Conservation (phyloP, 345 rosid genomes). For the Salix dunnii region DNA sequence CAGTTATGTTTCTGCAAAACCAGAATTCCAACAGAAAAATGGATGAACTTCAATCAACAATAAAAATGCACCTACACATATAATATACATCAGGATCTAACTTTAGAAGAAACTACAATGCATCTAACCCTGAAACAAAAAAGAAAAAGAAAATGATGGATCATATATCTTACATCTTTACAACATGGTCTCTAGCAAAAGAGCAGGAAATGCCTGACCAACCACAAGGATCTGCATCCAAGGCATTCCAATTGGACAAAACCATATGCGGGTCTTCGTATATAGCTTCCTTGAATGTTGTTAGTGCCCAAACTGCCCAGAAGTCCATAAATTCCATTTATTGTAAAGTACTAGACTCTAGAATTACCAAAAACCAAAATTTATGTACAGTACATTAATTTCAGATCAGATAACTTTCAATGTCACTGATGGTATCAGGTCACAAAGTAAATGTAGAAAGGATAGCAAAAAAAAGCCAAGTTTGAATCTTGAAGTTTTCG, state of each 20-base stretch:
- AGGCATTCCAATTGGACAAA: slow-evolving; percentile 77
- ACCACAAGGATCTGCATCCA: slow-evolving; percentile 79
- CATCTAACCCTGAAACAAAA: neutral
- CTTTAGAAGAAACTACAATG: neutral
- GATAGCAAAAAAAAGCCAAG: neutral
- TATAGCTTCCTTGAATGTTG: slow-evolving; percentile 75
- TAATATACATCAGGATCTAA: neutral
- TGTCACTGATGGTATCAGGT: neutral
- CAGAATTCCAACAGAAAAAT: slow-evolving; percentile 11
- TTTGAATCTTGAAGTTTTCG: neutral
- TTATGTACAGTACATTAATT: neutral
- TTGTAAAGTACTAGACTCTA: slow-evolving; percentile 11
- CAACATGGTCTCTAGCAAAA: slow-evolving; percentile 55
- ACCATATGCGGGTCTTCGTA: slow-evolving; percentile 78
- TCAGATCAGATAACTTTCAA: slow-evolving; percentile 11
- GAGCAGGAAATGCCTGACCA: slow-evolving; percentile 77
- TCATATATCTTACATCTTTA: slow-evolving; percentile 61
- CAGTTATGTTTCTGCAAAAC: slow-evolving; percentile 68
- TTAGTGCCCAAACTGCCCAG: slow-evolving; percentile 61
- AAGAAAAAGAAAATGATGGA: neutral
- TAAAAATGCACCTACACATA: neutral
- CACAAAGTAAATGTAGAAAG: slow-evolving; percentile 12
- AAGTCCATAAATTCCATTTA: slow-evolving; percentile 18
- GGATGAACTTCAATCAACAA: slow-evolving; percentile 11
- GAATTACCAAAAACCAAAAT: neutral